Base-by-base conservation (phyloP, 257 asterid genomes). In the Nicotiana sylvestris region DNA sequence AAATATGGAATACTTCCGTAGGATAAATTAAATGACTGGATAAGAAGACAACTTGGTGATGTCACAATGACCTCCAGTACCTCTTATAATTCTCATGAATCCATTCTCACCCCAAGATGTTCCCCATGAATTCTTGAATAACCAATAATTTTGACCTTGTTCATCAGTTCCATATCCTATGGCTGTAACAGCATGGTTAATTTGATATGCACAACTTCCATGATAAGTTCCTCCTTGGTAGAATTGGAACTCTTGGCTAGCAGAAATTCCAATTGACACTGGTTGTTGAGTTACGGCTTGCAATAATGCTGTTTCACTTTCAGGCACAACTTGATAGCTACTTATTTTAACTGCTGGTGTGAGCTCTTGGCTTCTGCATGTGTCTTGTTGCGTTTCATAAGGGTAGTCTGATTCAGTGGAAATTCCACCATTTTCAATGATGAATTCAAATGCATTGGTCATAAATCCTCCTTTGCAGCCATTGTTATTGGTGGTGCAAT, bases 21-120 rank as follows among this genome's bases (percentile, higher is more conserved):
- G 39, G 13, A 3, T 51, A 51, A 13, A 10, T 51, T 51, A 51
- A 51, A 68, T 72, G 39, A 46, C 27, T 72, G 88, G 90, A 81
- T 76, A 87, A 66, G 81, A 80, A 35, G 86, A 67, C 25, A 66
- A n/a, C 76, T 72, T 81, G 12, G 87, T 81, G 61, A 87, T 84
- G 17, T 87, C 88, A 69, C 90, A 87, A 16, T 70, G 67, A 4
- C 88, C 88, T 81, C 81, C 83, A 30, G 84, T 60, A 25, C 55
- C 87, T 76, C 84, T 69, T 6, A 72, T 60, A 81, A 83, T 82
- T 78, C 84, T 81, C 80, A 87, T 85, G 76, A 81, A 87, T 51
- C 88, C 90, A 32, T 81, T 18, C 68, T 87, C 90, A 18, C 88
- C 88, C 90, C 90, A 87, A 10, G 53, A 33, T 16, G 84, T 58